Percentiles rank a stretch among this genome's conserved stretches.
Conservation (phyloP, 108 stramenopile genomes). For the Asterionellopsis glacialis region DNA sequence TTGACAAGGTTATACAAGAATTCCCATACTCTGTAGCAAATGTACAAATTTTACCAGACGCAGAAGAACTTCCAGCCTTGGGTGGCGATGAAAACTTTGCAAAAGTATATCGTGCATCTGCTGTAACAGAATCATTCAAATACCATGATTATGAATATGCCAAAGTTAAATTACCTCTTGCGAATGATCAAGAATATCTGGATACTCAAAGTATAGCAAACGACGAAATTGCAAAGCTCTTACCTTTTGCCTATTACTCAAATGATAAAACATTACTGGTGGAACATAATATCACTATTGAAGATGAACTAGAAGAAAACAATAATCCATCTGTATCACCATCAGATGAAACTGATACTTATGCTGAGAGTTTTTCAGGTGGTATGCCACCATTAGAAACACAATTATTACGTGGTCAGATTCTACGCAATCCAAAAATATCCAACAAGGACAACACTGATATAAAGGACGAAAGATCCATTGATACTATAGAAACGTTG, state of each 20-base stretch:
- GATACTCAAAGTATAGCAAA: slow-evolving; percentile 38
- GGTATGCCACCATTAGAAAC: too few species aligned
- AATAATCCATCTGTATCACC: too few species aligned
- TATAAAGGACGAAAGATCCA: not conserved
- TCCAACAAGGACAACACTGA: too few species aligned
- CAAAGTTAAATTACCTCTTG: slow-evolving; percentile 26
- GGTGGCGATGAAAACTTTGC: slow-evolving; percentile 2
- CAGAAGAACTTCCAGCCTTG: slow-evolving; percentile 38
- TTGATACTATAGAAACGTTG: slow-evolving; percentile 26
- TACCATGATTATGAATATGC: slow-evolving; percentile 73
- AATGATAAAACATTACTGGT: too few species aligned
- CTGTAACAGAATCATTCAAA: slow-evolving; percentile 46
- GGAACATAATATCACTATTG: too few species aligned
- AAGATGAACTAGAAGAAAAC: too few species aligned
- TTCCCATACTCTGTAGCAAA: slow-evolving; percentile 59
- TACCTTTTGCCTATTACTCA: slow-evolving; percentile 61
- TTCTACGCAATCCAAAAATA: too few species aligned
- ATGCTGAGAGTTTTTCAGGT: too few species aligned
- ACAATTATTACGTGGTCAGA: too few species aligned
- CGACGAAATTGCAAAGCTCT: slow-evolving; percentile 32
- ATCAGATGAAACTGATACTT: too few species aligned
- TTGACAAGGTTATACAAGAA: slow-evolving; percentile 42
- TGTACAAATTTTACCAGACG: slow-evolving; percentile 64
- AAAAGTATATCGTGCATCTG: slow-evolving; percentile 25
- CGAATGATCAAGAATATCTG: slow-evolving; percentile 26